Percentiles rank a stretch among this genome's conserved stretches.
These are phyloP conservation scores for Choanephora cucurbitarum DNA, from an alignment of 371 early-diverging fungal species.

Conservation along the genomic window DNA sequence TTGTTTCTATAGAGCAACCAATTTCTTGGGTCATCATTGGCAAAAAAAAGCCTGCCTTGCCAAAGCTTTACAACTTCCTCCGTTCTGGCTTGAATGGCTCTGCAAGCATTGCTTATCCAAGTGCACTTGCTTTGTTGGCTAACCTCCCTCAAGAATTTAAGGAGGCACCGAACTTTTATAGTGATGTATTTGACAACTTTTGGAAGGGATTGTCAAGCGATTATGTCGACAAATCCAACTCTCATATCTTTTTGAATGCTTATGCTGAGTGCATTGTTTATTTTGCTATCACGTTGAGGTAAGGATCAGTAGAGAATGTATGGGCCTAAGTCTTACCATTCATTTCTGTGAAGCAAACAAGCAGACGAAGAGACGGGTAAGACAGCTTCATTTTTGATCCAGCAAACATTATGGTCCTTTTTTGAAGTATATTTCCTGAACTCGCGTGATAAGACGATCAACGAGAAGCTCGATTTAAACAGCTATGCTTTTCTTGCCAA, in stretches of 20 bases:
- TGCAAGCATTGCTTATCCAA: conserved; percentile 63
- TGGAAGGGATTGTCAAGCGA: conserved; percentile 66
- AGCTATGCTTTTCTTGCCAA: conserved; percentile 30
- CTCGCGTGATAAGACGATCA: conserved; percentile 15
- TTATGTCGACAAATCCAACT: conserved; percentile 55
- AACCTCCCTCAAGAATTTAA: conserved; percentile 55
- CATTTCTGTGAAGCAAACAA: conserved; percentile 24
- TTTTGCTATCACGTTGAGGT: conserved; percentile 53
- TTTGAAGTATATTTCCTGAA: conserved; percentile 23
- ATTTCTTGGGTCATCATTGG: conserved; percentile 65
- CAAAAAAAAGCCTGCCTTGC: conserved; percentile 65
- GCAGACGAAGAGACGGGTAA: conserved; percentile 4
- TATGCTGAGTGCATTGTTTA: conserved; percentile 64
- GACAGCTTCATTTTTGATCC: conserved; percentile 14
- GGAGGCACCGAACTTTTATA: conserved; percentile 50
- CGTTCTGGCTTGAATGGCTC: conserved; percentile 69
- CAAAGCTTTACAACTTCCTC: conserved; percentile 67
- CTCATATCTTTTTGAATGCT: conserved; percentile 58
- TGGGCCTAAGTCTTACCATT: too few species aligned
- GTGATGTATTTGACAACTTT: conserved; percentile 64
- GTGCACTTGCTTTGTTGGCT: conserved; percentile 68
- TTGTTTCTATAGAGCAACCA: conserved; percentile 58
- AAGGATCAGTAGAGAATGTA: too few species aligned
- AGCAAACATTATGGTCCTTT: conserved; percentile 20
- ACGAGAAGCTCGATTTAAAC: conserved; percentile 30